phyloP scores from a whole-genome alignment of 1,284 basidiomycete species.

The Ganoderma leucocontextum region DNA sequence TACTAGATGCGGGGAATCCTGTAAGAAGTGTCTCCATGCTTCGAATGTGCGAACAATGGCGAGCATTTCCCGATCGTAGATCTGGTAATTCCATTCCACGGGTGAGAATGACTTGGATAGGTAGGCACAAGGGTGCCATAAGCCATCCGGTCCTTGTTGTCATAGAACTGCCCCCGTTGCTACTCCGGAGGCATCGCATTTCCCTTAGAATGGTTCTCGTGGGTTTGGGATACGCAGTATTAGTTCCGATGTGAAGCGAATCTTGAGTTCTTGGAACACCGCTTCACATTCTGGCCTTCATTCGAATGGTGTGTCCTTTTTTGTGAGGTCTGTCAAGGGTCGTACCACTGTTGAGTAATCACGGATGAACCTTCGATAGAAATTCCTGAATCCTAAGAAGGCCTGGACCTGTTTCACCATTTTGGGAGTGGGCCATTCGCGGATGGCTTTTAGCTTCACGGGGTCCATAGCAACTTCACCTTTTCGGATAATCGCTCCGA shows the following conservation, averaged over 20 bases:
- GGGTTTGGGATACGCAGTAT: slow-evolving; percentile 34
- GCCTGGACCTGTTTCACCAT: slow-evolving; percentile 39
- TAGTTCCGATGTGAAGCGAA: slow-evolving; percentile 34
- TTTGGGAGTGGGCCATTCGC: slow-evolving; percentile 45
- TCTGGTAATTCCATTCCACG: slow-evolving; percentile 52
- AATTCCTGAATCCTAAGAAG: slow-evolving; percentile 55
- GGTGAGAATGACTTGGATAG: slow-evolving; percentile 41
- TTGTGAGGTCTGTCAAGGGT: slow-evolving; percentile 34
- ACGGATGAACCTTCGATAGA: slow-evolving; percentile 52
- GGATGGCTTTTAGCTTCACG: slow-evolving; percentile 46
- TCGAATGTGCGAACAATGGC: slow-evolving; percentile 45
- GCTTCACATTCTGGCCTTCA: slow-evolving; percentile 31
- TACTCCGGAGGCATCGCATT: slow-evolving; percentile 33
- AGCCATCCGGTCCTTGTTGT: background rate
- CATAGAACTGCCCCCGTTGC: background rate
- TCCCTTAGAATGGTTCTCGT: slow-evolving; percentile 28
- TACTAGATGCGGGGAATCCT: slow-evolving; percentile 24
- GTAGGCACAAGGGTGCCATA: slow-evolving; percentile 42
- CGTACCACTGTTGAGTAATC: slow-evolving; percentile 35
- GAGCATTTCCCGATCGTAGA: slow-evolving; percentile 57
- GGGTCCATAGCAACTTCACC: slow-evolving; percentile 46
- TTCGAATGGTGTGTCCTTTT: slow-evolving; percentile 33
- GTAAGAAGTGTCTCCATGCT: slow-evolving; percentile 43
- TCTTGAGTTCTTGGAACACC: slow-evolving; percentile 44
- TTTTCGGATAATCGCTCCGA: slow-evolving; percentile 47